phyloP scores from a whole-genome alignment of 352 stramenopile genomes.

The Blastocystis sp. region DNA sequence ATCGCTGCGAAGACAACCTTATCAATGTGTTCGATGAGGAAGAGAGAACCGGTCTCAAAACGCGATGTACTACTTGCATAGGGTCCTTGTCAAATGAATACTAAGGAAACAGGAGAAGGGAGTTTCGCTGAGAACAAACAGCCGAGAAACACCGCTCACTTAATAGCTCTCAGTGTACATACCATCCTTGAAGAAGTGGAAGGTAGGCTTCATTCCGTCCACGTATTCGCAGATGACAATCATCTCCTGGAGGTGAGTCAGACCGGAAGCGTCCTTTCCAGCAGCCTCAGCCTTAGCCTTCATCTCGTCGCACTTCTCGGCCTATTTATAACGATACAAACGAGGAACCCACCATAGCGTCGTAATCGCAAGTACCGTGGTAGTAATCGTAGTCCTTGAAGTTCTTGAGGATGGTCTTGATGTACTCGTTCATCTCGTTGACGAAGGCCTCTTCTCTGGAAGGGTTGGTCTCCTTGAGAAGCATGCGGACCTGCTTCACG shows the following conservation, averaged over 20 bases:
- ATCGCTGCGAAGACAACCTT: neutral
- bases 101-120: neutral
- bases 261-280: constrained; percentile 68
- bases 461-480: constrained; percentile 72
- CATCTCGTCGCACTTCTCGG: constrained; percentile 44
- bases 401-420: constrained; percentile 72
- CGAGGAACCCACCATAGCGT: constrained; percentile 15
- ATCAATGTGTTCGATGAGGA: neutral
- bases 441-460: constrained; percentile 69
- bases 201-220: constrained; percentile 72
- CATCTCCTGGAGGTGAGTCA: constrained; percentile 73
- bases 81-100: neutral
- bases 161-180: constrained; percentile 74
- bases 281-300: constrained; percentile 73
- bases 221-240: constrained; percentile 73
- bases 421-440: constrained; percentile 74
- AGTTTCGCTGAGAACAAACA: constrained; percentile 36
- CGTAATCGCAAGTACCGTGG: constrained; percentile 72
- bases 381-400: constrained; percentile 74
- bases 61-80: neutral
- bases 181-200: constrained; percentile 75
- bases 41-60: neutral
- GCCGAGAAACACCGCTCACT: neutral
- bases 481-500: constrained; percentile 73
- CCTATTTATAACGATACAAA: neutral